Evolutionary conservation across 495 filamentous ascomycete species (phyloP).

Genomic region (Apiosordaria backusii): DNA sequence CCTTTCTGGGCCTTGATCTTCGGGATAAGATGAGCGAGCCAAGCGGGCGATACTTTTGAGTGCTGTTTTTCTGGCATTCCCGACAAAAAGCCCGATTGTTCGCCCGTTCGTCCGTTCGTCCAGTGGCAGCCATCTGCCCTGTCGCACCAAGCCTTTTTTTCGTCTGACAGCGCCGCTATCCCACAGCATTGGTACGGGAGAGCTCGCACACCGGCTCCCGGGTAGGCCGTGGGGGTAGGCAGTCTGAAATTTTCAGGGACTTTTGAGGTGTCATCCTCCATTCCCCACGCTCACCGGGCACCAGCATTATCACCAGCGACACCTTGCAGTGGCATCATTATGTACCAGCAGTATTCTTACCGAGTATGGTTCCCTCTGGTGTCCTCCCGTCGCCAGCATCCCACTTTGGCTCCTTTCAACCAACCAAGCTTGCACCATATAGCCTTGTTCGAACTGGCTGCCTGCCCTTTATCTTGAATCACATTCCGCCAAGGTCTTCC

Average conservation of each 20-base stretch:
- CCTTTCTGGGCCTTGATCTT: background rate
- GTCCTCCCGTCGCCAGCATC: too few relatives aligned
- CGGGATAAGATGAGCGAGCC: background rate
- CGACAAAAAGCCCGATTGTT: background rate
- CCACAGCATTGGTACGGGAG: background rate
- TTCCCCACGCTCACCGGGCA: background rate
- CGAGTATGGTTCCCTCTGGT: too few relatives aligned
- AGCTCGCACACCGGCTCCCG: background rate
- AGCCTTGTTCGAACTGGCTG: too few relatives aligned
- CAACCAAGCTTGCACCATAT: too few relatives aligned
- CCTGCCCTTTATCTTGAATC: too few relatives aligned
- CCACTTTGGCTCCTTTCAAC: too few relatives aligned
- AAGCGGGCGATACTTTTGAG: background rate
- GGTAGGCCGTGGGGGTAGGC: background rate
- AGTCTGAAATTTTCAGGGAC: background rate
- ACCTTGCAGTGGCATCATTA: too few relatives aligned
- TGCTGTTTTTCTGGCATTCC: background rate
- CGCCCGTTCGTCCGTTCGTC: too few relatives aligned
- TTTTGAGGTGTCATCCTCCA: too few relatives aligned
- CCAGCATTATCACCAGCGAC: background rate
- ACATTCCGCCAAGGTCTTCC: too few relatives aligned
- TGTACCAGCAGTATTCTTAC: too few relatives aligned
- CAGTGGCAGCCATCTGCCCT: background rate
- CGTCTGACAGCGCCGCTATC: background rate
- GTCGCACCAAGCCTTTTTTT: background rate